These are phyloP conservation scores for Coemansia sp. DNA, from an alignment of 192 early-diverging fungal species.

Conservation along the genomic window DNA sequence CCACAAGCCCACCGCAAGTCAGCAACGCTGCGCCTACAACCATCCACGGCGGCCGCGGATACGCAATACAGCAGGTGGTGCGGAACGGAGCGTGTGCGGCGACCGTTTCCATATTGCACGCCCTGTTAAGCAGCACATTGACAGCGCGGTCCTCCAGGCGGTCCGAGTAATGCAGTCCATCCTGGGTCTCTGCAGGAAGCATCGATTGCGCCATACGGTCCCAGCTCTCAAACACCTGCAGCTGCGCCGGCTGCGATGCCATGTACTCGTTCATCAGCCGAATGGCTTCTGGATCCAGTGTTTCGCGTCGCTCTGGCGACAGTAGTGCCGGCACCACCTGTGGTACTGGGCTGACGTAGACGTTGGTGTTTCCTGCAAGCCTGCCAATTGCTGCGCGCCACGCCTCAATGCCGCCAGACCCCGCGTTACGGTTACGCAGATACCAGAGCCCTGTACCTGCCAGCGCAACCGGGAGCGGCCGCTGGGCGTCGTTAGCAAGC, in stretches of 20 bases:
- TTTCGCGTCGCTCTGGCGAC: conserved; percentile 44
- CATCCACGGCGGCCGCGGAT: conserved; percentile 53
- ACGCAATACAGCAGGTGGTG: conserved; percentile 64
- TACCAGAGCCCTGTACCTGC: conserved; percentile 68
- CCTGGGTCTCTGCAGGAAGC: conserved; percentile 51
- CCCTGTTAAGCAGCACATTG: conserved; percentile 62
- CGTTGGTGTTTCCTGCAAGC: conserved; percentile 27
- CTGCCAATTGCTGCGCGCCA: conserved; percentile 54
- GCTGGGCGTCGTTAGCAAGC: conserved; percentile 7
- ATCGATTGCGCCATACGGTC: conserved; percentile 41
- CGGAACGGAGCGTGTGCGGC: conserved; percentile 49
- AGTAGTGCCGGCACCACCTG: conserved; percentile 56
- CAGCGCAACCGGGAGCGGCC: conserved; percentile 20
- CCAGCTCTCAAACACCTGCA: conserved; percentile 60
- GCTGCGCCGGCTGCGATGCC: conserved; percentile 5
- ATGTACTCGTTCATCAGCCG: conserved; percentile 61
- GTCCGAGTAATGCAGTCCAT: conserved; percentile 71
- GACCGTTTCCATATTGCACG: conserved; percentile 59
- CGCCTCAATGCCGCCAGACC: conserved; percentile 34
- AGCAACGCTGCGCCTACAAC: conserved; percentile 33
- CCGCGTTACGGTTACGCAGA: conserved; percentile 55
- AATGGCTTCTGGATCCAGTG: conserved; percentile 53
- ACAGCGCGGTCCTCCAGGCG: conserved; percentile 55
- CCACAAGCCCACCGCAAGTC: conserved; percentile 24
- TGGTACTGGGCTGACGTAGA: conserved; percentile 46